phyloP scores from a whole-genome alignment of 2,329 filamentous ascomycete genomes.

The Hirsutella thompsonii region DNA sequence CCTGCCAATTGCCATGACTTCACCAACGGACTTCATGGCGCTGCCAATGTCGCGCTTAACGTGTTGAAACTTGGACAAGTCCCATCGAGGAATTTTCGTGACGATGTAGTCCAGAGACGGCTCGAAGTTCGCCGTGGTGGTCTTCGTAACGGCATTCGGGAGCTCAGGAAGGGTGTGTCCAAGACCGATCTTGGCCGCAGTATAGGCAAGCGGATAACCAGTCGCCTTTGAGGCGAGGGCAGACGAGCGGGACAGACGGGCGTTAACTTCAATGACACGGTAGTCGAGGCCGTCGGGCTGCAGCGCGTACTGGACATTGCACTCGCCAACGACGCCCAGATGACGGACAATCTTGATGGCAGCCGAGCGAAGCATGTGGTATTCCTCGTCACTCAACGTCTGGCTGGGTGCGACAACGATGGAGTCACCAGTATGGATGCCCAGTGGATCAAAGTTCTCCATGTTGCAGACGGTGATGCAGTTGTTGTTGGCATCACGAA shows the following conservation, averaged over 20 bases:
- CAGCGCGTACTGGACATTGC: constrained; percentile 95
- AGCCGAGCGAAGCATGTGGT: constrained; percentile 96
- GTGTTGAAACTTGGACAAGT: constrained; percentile 97
- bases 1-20: constrained; percentile 98
- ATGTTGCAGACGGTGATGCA: constrained; percentile 91
- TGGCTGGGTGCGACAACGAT: constrained; percentile 97
- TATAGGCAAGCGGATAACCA: constrained; percentile 93
- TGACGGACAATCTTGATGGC: constrained; percentile 98
- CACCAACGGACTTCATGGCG: constrained; percentile 97
- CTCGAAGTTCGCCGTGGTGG: constrained; percentile 97
- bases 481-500: constrained; percentile 94
- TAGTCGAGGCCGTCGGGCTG: constrained; percentile 96
- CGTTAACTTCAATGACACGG: constrained; percentile 97
- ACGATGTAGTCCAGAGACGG: constrained; percentile 96
- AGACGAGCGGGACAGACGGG: constrained; percentile 92
- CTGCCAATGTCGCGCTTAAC: constrained; percentile 96
- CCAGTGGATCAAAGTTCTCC: constrained; percentile 87
- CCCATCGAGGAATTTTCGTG: constrained; percentile 97
- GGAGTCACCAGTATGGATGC: constrained; percentile 96
- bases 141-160: constrained; percentile 96
- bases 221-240: constrained; percentile 96
- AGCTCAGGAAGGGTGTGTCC: constrained; percentile 91
- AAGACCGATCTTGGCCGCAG: constrained; percentile 93
- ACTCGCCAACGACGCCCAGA: constrained; percentile 93
- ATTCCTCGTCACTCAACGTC: constrained; percentile 95